Base-by-base conservation (phyloP, 768 basidiomycete species). In the Tremella yokohamensis region DNA sequence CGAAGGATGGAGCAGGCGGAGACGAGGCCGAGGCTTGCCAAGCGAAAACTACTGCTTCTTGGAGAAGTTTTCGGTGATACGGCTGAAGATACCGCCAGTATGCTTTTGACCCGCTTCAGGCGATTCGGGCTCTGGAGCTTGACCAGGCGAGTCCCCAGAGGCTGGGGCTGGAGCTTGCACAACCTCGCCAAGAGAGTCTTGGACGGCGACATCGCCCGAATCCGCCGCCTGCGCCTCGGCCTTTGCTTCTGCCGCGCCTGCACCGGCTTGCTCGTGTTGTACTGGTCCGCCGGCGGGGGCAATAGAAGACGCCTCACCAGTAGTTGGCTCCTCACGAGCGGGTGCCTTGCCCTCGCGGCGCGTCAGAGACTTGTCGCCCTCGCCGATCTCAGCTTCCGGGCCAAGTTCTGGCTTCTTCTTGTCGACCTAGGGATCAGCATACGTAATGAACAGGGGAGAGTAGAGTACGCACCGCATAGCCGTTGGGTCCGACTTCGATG, bases 311-410 rank as follows among this genome's bases (percentile, higher is more conserved):
- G 61, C 73, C 69, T 76, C 73, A 69, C 69, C 68, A 57, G 74
- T 74, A 57, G 70, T 67, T 44, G 66, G 65, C 57, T 69, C 81
- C 18, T 80, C 80, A 6, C 83, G 83, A 68, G 85, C 86, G 0
- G 87, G 85, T 9, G 87, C 85, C 77, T 88, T 87, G 72, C 87
- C 88, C 76, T 83, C 81, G 68, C 83, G 84, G 47, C 87, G 83
- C 68, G 83, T 85, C 20, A 81, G 78, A 49, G 80, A 77, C 40
- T 82, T 79, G 18, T 79, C 71, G 45, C 80, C 62, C 29, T 68
- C 76, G 51, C 55, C 42, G 19, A 47, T 25, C 11, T 42, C 39
- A 54, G 60, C 60, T 37, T 56, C 61, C 8, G 63, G 54, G 8
- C 68, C 66, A 12, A 59, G 66, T 38, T 70, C 68, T 13, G 71